A percentile compares a stretch with the other conserved stretches of the same genome.
These are phyloP conservation scores for Nothopassalora personata DNA, from an alignment of 2,329 filamentous ascomycete species.

Conservation along the genomic window DNA sequence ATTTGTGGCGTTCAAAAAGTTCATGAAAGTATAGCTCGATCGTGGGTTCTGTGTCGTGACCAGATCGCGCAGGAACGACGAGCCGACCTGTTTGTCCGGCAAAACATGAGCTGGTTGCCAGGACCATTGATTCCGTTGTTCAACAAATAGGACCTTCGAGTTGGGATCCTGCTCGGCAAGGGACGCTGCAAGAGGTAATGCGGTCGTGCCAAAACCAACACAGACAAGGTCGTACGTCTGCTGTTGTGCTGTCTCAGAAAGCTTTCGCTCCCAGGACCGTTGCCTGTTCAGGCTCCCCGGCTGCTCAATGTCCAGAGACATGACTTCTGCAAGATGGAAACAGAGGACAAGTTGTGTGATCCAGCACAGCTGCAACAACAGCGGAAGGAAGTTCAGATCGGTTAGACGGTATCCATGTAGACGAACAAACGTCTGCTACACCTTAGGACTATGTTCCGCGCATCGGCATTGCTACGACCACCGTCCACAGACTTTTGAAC, in stretches of 20 bases:
- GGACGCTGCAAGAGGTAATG: constrained; percentile 22
- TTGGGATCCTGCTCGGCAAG: constrained; percentile 18
- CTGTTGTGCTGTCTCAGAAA: constrained; percentile 4
- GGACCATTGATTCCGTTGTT: constrained; percentile 17
- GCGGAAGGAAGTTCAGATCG: background rate
- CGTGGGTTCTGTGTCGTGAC: constrained; percentile 27
- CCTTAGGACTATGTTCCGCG: background rate
- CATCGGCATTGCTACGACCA: background rate
- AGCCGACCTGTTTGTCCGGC: constrained; percentile 18
- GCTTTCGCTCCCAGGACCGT: constrained; percentile 2
- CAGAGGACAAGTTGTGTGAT: background rate
- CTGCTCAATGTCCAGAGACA: constrained; percentile 7
- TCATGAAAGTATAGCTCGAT: constrained; percentile 29
- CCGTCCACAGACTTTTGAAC: background rate
- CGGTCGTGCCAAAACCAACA: constrained; percentile 24
- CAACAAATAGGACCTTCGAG: constrained; percentile 21
- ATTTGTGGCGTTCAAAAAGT: constrained; percentile 26
- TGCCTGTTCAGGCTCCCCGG: background rate
- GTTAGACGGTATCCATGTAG: background rate
- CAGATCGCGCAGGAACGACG: constrained; percentile 26
- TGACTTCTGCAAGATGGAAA: background rate
- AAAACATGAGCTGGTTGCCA: constrained; percentile 19
- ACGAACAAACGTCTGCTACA: background rate
- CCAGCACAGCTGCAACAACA: background rate
- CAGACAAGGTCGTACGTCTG: constrained; percentile 22